Evolutionary conservation across 108 stramenopile genomes (phyloP), one percentile per base, ranked within the genome.

Genomic region (Cylindrotheca closterium): DNA sequence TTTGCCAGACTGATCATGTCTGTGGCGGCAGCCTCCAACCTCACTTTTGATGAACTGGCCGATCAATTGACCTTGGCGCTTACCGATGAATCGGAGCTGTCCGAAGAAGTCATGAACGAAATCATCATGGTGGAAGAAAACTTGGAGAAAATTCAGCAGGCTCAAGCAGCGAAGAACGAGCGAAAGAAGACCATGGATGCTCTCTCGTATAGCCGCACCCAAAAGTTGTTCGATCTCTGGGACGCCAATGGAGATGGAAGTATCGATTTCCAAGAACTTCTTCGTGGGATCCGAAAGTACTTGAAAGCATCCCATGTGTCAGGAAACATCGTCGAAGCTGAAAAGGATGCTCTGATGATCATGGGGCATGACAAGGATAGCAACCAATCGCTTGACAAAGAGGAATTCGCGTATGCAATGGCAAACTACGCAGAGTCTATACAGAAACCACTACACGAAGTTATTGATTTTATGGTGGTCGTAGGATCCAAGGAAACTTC

Each of bases 391-490:
- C 42, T 81, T 24, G 75, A 77, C 59, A 30, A 31, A 31, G 69
- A 68, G 47, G 72, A 77, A 37, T 81, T 75, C 61, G 79, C 79
- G 1, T 31, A 57, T 25, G 68, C 73, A 45, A 75, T 80, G 42
- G 58, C 74, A 4, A 57, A 75, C 10, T 80, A 72, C 64, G 79
- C 79, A 5, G 66, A 61, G n/a, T 22, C 50, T 15, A 53, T 68
- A 15, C 21, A 53, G 5, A 50, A 45, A 0, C 46, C 57, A 48
- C 37, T 80, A 21, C 79, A 75, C 31, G 72, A 80, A 46, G 47
- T 80, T 50, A 71, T 80, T 34, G 79, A 80, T 42, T 75, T 75
- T 27, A 79, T 79, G 78, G 70, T 63, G 47, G 74, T 75, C 21
- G 73, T 70, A 10, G 37, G 37, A 2, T 59, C 78, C 30, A 49